Conservation (phyloP, 352 stramenopile genomes). For the Albugo candida region DNA sequence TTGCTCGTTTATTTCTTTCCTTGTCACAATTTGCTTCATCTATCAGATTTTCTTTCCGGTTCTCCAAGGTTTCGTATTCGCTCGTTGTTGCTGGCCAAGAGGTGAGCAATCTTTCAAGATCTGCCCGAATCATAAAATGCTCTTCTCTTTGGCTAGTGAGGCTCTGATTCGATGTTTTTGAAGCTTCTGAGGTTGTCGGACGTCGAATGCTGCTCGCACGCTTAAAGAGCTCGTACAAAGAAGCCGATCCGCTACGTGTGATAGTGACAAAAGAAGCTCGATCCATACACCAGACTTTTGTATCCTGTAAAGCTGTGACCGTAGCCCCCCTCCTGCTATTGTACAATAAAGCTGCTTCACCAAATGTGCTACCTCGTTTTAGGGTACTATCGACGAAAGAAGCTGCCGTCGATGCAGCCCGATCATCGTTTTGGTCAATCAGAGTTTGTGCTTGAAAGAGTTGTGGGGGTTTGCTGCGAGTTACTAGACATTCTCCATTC, state of each 20-base stretch:
- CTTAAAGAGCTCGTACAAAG: conserved; percentile 53
- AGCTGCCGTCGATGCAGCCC: neutral
- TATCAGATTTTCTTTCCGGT: neutral
- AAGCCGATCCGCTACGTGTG: conserved; percentile 55
- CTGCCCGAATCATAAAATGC: neutral
- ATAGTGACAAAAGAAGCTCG: conserved; percentile 69
- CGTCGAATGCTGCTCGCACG: conserved; percentile 22
- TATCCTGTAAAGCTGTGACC: conserved; percentile 64
- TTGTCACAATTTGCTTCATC: neutral
- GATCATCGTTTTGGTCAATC: no score
- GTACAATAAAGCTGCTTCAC: conserved; percentile 93
- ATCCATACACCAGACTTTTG: conserved; percentile 88
- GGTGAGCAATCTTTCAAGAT: neutral
- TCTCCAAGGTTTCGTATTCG: neutral
- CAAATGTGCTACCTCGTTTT: conserved; percentile 70
- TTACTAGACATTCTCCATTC: conserved; percentile 49
- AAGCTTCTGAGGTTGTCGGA: neutral
- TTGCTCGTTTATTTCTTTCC: conserved; percentile 24
- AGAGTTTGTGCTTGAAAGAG: no score
- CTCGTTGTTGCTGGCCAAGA: neutral
- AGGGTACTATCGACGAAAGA: conserved; percentile 54
- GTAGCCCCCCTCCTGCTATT: conserved; percentile 87
- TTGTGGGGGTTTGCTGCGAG: conserved; percentile 37
- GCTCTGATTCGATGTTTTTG: neutral
- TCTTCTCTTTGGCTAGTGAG: no score